A percentile compares a stretch with the other conserved stretches of the same genome.
Evolutionary conservation across 2,329 filamentous ascomycete genomes (phyloP).

Genomic region (Verticillium tricorpus): DNA sequence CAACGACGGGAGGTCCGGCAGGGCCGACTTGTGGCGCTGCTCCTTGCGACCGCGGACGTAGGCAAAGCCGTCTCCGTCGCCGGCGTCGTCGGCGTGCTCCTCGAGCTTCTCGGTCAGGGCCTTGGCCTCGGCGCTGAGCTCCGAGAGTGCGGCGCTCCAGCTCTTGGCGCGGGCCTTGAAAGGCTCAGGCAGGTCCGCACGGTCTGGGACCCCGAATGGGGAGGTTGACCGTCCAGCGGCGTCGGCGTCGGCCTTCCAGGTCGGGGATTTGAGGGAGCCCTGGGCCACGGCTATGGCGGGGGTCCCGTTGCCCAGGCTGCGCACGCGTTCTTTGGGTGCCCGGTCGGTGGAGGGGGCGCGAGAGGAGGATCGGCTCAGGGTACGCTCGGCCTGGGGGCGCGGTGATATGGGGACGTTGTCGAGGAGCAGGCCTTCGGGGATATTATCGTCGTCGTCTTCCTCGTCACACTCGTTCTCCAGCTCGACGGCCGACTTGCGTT

Average conservation of each 20-base stretch:
- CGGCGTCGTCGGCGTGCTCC: slow-evolving; percentile 62
- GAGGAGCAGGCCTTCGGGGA: slow-evolving; percentile 73
- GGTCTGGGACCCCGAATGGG: not conserved
- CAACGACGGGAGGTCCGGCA: slow-evolving; percentile 65
- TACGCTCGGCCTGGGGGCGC: slow-evolving; percentile 53
- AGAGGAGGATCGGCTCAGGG: slow-evolving; percentile 48
- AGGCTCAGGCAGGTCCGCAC: slow-evolving; percentile 30
- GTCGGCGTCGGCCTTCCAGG: slow-evolving; percentile 44
- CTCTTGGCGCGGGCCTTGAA: slow-evolving; percentile 60
- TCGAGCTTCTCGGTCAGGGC: slow-evolving; percentile 76
- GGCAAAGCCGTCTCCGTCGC: slow-evolving; percentile 23
- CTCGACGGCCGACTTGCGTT: slow-evolving; percentile 64
- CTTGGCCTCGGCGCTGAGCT: slow-evolving; percentile 68
- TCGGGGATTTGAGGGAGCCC: slow-evolving; percentile 54
- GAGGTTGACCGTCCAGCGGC: slow-evolving; percentile 15
- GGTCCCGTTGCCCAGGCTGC: slow-evolving; percentile 60
- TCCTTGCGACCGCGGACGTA: slow-evolving; percentile 29
- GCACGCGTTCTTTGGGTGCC: slow-evolving; percentile 43
- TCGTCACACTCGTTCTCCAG: slow-evolving; percentile 73
- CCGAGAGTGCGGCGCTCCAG: slow-evolving; percentile 67
- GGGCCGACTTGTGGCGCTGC: slow-evolving; percentile 58
- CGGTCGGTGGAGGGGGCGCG: slow-evolving; percentile 50
- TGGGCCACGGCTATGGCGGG: slow-evolving; percentile 54
- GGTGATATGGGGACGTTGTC: slow-evolving; percentile 82
- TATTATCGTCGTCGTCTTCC: slow-evolving; percentile 65